Conservation (phyloP, 345 rosid species). For the rapeseed (Brassica napus) region Da-Ae NC_063434.1:19118501-19119000, state of each 20-base stretch:
- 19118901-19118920: conserved; percentile 79
- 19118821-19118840: conserved; percentile 46
- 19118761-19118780: conserved; percentile 64
- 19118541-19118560: conserved; percentile 82
- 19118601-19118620: conserved; percentile 73
- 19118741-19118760: conserved; percentile 76
- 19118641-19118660: background rate
- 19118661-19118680: conserved; percentile 27
- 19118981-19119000: background rate
- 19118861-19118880: conserved; percentile 76
- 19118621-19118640: conserved; percentile 66
- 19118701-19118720: conserved; percentile 94
- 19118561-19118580: conserved; percentile 50
- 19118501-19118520: conserved; percentile 82
- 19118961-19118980: conserved; percentile 85
- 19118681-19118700: conserved; percentile 42
- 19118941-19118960: conserved; percentile 70
- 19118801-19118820: conserved; percentile 45
- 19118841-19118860: conserved; percentile 88
- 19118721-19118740: conserved; percentile 87
- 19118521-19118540: conserved; percentile 94
- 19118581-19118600: conserved; percentile 69
- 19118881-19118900: conserved; percentile 85
- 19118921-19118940: conserved; percentile 73
- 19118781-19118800: conserved; percentile 54